These are phyloP conservation scores for Psidium guajava DNA, from an alignment of 345 rosid genomes.

Conservation along the genomic window DNA sequence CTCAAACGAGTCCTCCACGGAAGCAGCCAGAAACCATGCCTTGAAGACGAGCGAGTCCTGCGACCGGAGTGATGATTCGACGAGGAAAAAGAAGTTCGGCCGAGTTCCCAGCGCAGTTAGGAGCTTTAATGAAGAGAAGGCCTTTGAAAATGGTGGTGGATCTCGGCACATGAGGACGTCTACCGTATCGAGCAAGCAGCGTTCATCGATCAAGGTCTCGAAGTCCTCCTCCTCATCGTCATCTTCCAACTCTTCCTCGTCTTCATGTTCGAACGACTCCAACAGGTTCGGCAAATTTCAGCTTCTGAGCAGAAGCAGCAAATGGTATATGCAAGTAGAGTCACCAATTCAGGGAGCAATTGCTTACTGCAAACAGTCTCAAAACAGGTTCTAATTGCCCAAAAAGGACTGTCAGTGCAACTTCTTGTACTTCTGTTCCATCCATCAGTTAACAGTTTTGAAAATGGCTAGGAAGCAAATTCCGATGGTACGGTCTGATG, in stretches of 20 bases:
- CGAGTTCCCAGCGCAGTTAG: conserved; percentile 8
- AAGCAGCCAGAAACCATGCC: conserved; percentile 7
- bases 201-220: conserved; percentile 24
- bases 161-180: conserved; percentile 48
- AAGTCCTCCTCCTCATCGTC: conserved; percentile 14
- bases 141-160: conserved; percentile 4
- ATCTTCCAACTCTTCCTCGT: conserved; percentile 1
- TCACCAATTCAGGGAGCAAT: conserved; percentile 83
- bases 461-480: background rate
- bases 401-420: background rate
- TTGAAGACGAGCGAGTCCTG: background rate
- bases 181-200: conserved; percentile 40
- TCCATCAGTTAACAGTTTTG: background rate
- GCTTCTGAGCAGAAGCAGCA: conserved; percentile 7
- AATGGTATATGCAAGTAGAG: conserved; percentile 35
- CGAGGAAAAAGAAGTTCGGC: conserved; percentile 23
- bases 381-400: background rate
- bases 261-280: background rate
- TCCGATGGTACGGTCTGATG: background rate
- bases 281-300: background rate
- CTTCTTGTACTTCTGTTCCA: background rate
- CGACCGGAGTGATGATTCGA: conserved; percentile 7
- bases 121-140: conserved; percentile 6
- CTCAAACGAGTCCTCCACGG: conserved; percentile 48
- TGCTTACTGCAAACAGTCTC: conserved; percentile 64